Conservation (phyloP, 805 yeast genomes). For the Candida koratica region DNA sequence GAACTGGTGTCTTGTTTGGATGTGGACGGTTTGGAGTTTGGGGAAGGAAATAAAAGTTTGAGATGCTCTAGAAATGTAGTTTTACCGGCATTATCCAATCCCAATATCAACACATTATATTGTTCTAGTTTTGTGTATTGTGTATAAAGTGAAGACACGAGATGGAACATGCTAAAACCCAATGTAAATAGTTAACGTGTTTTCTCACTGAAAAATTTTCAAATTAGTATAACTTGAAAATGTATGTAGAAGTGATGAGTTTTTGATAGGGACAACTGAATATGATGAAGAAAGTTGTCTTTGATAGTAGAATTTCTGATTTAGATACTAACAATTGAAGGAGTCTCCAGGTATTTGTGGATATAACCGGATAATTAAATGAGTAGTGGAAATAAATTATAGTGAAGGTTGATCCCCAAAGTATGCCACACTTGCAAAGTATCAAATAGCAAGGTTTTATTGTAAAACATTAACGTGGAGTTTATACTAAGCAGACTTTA, state of each 20-base stretch:
- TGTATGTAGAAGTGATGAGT: conserved; percentile 15
- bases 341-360: too few species aligned
- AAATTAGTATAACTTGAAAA: background rate
- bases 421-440: too few species aligned
- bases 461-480: too few species aligned
- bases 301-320: conserved; percentile 16
- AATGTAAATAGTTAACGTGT: conserved; percentile 1
- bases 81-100: conserved; percentile 95
- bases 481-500: too few species aligned
- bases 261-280: conserved; percentile 19
- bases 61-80: conserved; percentile 49
- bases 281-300: conserved; percentile 14
- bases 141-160: conserved; percentile 42
- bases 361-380: too few species aligned
- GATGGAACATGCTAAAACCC: conserved; percentile 35
- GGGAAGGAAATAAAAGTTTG: conserved; percentile 33
- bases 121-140: conserved; percentile 45
- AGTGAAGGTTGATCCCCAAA: too few species aligned
- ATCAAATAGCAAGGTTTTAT: too few species aligned
- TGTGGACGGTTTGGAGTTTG: conserved; percentile 18
- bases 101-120: conserved; percentile 61
- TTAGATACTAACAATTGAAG: conserved; percentile 7
- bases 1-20: conserved; percentile 15
- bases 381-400: too few species aligned
- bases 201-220: conserved; percentile 1